Evolutionary conservation across 1,284 basidiomycete species (phyloP).

Genomic region (Tilletia setariae): DNA sequence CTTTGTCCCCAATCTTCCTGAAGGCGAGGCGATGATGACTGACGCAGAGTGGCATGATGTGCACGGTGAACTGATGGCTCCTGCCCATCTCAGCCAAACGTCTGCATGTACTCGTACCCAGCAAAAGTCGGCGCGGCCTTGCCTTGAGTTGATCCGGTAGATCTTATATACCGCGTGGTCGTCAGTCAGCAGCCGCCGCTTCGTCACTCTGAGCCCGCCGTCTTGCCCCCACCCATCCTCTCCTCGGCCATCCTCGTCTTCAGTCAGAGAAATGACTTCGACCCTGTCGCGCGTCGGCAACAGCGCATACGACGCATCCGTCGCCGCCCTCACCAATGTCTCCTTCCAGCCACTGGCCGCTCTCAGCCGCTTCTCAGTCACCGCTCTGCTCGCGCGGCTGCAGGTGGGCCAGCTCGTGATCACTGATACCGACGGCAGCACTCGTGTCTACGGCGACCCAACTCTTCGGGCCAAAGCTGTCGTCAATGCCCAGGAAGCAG

Average conservation of each 20-base stretch:
- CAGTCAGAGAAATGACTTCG: not conserved
- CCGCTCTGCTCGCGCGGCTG: conserved; percentile 30
- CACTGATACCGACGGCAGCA: conserved; percentile 1
- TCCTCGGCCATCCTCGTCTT: not conserved
- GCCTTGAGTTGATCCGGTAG: no score
- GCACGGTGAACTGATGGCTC: no score
- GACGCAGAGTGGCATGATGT: no score
- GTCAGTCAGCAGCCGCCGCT: not conserved
- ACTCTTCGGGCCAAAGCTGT: conserved; percentile 9
- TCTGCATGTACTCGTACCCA: no score
- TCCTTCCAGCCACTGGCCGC: conserved; percentile 22
- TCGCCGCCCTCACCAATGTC: not conserved
- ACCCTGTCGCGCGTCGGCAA: not conserved
- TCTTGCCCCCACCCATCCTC: not conserved
- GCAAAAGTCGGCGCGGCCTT: no score
- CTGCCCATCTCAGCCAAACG: no score
- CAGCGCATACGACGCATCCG: conserved; percentile 2
- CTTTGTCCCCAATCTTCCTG: no score
- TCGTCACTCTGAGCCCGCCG: not conserved
- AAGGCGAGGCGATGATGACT: no score
- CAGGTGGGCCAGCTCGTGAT: conserved; percentile 35
- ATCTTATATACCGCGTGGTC: not conserved
- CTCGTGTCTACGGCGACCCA: conserved; percentile 7
- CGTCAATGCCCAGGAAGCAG: not conserved
- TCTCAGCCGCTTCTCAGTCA: conserved; percentile 29